These are phyloP conservation scores for Helotiales sp. DNA, from an alignment of 2,329 filamentous ascomycete genomes.

Conservation along the genomic window DNA sequence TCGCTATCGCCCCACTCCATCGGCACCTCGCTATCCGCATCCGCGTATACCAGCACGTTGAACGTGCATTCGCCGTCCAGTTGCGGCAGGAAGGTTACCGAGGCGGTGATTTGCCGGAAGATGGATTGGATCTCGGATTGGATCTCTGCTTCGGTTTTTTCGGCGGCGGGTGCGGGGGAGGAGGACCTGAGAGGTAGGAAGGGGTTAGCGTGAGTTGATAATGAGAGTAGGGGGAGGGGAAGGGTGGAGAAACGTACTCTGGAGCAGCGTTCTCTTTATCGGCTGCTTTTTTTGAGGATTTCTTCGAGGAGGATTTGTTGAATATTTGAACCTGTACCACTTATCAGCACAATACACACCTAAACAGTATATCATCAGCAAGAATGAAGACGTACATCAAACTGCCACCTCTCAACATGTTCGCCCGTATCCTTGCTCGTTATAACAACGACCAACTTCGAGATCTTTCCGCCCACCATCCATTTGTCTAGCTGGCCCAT, in stretches of 20 bases:
- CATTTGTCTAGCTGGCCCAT: conserved; percentile 97
- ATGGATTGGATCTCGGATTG: conserved; percentile 95
- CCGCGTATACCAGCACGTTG: conserved; percentile 97
- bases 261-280: conserved; percentile 74
- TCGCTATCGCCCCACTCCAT: conserved; percentile 99
- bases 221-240: neutral
- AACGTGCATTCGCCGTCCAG: conserved; percentile 95
- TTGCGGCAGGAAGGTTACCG: conserved; percentile 94
- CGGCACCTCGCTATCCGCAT: conserved; percentile 94
- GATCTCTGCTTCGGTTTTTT: conserved; percentile 93
- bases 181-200: conserved; percentile 35
- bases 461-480: conserved; percentile 98
- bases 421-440: conserved; percentile 97
- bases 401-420: conserved; percentile 97
- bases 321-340: conserved; percentile 54
- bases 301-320: conserved; percentile 51
- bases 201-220: too few relatives aligned
- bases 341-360: neutral
- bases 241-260: conserved; percentile 41
- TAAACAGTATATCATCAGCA: too few relatives aligned
- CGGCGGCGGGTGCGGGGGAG: conserved; percentile 48
- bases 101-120: conserved; percentile 97
- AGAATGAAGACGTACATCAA: conserved; percentile 68
- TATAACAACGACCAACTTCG: conserved; percentile 94
- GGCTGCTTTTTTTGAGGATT: conserved; percentile 52